phyloP scores from a whole-genome alignment of 2,329 filamentous ascomycete species.

The Botrytis deweyae region DNA sequence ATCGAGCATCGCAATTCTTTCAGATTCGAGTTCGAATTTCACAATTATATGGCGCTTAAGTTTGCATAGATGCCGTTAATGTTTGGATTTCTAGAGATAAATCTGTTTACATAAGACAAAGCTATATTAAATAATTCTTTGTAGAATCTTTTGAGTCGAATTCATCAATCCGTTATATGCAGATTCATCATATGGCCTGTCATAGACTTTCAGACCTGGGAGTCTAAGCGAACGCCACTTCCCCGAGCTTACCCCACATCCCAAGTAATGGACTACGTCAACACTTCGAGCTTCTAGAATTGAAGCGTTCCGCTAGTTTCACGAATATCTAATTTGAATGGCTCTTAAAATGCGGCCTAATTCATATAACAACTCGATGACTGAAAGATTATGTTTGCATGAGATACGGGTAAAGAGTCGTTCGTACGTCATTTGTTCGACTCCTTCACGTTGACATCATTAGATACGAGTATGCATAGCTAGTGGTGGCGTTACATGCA shows the following conservation, averaged over 20 bases:
- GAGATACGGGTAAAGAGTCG: neutral
- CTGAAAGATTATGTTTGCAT: neutral
- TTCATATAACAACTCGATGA: neutral
- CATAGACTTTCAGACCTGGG: neutral
- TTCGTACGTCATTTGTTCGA: neutral
- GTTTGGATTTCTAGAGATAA: neutral
- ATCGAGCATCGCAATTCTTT: neutral
- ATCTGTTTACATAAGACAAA: too few relatives aligned
- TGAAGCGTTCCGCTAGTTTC: neutral
- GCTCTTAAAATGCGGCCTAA: neutral
- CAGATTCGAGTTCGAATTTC: neutral
- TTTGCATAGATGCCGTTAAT: neutral
- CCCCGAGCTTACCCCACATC: neutral
- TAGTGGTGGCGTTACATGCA: neutral
- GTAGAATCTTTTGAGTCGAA: neutral
- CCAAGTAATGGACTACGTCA: neutral
- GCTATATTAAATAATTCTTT: neutral
- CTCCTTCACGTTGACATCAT: constrained; percentile 2
- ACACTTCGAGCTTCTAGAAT: neutral
- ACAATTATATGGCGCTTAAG: neutral
- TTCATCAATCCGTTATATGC: neutral
- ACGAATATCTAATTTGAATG: neutral
- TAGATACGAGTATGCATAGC: neutral
- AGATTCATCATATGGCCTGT: neutral
- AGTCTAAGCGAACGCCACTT: neutral